Conservation (phyloP, 495 filamentous ascomycete genomes). For the Hyaloscypha bicolor region DNA sequence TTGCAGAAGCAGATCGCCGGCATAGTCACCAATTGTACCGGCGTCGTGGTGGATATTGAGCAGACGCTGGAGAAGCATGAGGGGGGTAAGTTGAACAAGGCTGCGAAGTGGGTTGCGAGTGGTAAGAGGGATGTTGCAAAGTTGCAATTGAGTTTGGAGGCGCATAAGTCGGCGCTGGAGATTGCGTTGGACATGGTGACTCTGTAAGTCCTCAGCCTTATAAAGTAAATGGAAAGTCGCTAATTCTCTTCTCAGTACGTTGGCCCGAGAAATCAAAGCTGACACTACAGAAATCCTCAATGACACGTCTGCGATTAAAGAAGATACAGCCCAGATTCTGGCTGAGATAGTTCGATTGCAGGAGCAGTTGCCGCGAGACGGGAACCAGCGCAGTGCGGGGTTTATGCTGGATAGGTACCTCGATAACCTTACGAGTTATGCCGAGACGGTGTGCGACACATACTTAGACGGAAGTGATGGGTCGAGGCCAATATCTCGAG, state of each 20-base stretch:
- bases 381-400: background rate
- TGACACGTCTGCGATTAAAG: constrained; percentile 21
- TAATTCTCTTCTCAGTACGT: constrained; percentile 1
- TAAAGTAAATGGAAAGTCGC: background rate
- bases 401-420: constrained; percentile 28
- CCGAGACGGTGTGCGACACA: constrained; percentile 22
- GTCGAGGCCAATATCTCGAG: background rate
- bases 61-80: constrained; percentile 25
- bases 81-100: constrained; percentile 15
- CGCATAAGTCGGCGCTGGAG: constrained; percentile 32
- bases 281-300: constrained; percentile 13
- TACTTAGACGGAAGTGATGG: background rate
- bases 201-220: constrained; percentile 18
- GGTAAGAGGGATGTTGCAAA: constrained; percentile 31
- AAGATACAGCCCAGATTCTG: constrained; percentile 32
- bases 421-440: constrained; percentile 31
- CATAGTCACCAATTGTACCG: constrained; percentile 32
- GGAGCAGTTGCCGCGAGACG: constrained; percentile 1
- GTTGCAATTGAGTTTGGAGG: constrained; percentile 33
- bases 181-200: constrained; percentile 33
- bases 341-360: constrained; percentile 29
- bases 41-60: constrained; percentile 31
- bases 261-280: constrained; percentile 17
- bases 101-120: constrained; percentile 23
- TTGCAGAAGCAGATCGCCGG: constrained; percentile 31